A percentile compares a stretch with the other conserved stretches of the same genome.
These are phyloP conservation scores for Arthrobotrys conoides DNA, from an alignment of 2,329 filamentous ascomycete genomes.

Conservation along the genomic window DNA sequence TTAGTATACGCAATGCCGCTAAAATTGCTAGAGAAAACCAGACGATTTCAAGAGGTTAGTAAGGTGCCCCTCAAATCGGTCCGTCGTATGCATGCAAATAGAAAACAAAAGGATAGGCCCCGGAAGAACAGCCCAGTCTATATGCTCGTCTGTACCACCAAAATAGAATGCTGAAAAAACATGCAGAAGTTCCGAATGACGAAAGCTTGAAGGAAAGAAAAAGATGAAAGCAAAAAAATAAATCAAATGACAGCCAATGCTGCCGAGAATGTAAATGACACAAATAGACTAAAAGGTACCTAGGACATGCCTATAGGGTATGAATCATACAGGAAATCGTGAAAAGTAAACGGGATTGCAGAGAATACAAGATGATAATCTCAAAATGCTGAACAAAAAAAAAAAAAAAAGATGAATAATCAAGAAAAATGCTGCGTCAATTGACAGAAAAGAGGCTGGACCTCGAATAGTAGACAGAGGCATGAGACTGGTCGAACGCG, in stretches of 20 bases:
- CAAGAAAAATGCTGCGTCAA: neutral
- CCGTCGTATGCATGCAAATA: conserved; percentile 46
- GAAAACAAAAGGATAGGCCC: conserved; percentile 25
- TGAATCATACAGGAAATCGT: conserved; percentile 11
- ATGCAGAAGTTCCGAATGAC: conserved; percentile 39
- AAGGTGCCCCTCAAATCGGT: conserved; percentile 25
- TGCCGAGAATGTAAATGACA: conserved; percentile 7
- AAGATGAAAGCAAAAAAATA: too few species aligned
- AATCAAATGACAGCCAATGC: conserved; percentile 4
- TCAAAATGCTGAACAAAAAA: too few species aligned
- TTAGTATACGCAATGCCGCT: conserved; percentile 57
- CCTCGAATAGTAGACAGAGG: neutral
- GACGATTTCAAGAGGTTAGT: conserved; percentile 34
- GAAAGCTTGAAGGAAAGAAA: conserved; percentile 11
- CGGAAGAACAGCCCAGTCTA: conserved; percentile 36
- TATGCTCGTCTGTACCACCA: conserved; percentile 31
- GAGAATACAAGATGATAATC: neutral
- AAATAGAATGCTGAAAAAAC: conserved; percentile 25
- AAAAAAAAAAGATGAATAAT: conserved; percentile 2
- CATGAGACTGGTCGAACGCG: neutral
- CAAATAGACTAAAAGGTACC: conserved; percentile 4
- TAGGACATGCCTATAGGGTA: conserved; percentile 12
- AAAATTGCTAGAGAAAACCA: conserved; percentile 49
- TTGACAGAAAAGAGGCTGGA: neutral
- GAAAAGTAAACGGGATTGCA: neutral